Evolutionary conservation across 2,329 filamentous ascomycete genomes (phyloP).

Genomic region (Aspergillus spinulosporus): DNA sequence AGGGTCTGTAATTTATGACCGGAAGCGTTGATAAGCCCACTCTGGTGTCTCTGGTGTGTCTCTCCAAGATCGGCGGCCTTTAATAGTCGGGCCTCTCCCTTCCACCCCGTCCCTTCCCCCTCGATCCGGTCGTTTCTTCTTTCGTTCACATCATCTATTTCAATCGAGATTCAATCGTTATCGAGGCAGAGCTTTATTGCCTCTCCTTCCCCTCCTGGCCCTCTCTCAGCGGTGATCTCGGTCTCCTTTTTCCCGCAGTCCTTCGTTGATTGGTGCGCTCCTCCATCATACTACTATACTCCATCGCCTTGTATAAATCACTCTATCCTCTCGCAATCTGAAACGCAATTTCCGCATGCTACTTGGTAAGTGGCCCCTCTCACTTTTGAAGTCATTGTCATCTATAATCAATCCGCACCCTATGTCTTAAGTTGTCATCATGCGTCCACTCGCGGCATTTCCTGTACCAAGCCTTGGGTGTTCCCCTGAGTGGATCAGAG

Average conservation of each 20-base stretch:
- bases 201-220: slow-evolving; percentile 5
- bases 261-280: slow-evolving; percentile 20
- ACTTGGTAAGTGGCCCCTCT: slow-evolving; percentile 10
- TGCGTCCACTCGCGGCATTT: not conserved
- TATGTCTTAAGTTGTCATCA: not conserved
- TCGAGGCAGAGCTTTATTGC: slow-evolving; percentile 6
- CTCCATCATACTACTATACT: not conserved
- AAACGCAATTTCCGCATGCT: slow-evolving; percentile 6
- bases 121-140: slow-evolving; percentile 11
- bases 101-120: slow-evolving; percentile 5
- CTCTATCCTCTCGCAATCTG: slow-evolving; percentile 2
- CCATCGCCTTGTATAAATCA: slow-evolving; percentile 6
- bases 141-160: slow-evolving; percentile 7
- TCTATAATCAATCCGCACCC: not conserved
- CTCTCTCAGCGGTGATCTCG: slow-evolving; percentile 11
- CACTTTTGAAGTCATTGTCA: not conserved
- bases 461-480: not conserved
- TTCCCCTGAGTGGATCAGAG: slow-evolving; percentile 8
- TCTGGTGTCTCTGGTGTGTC: no score
- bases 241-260: slow-evolving; percentile 14
- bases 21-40: slow-evolving; percentile 1
- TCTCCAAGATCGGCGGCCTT: not conserved
- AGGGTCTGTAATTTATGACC: not conserved
- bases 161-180: not conserved
- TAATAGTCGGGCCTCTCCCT: slow-evolving; percentile 6